Conservation (phyloP, 2,329 filamentous ascomycete genomes). For the Metarhizium rileyi region DNA sequence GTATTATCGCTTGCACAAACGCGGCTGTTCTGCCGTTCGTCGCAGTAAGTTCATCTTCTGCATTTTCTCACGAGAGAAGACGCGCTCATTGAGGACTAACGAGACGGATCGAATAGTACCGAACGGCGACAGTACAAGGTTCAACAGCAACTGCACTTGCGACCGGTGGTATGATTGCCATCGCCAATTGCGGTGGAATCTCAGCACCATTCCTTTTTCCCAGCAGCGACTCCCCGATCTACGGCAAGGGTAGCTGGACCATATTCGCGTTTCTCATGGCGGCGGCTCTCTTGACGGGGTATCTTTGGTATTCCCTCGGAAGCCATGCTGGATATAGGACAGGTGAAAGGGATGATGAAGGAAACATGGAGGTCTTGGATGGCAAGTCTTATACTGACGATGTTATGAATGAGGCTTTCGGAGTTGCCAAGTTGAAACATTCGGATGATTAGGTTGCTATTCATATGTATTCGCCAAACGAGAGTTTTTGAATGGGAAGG, state of each 20-base stretch:
- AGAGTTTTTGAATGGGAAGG: background rate
- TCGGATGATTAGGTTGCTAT: background rate
- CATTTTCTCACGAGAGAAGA: background rate
- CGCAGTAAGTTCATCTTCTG: slow-evolving; percentile 15
- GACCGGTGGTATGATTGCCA: slow-evolving; percentile 25
- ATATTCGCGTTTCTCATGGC: slow-evolving; percentile 21
- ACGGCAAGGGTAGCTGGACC: slow-evolving; percentile 25
- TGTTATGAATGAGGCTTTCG: slow-evolving; percentile 13
- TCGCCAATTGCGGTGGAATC: slow-evolving; percentile 24
- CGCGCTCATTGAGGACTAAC: background rate
- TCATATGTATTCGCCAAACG: background rate
- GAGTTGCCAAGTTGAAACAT: slow-evolving; percentile 9
- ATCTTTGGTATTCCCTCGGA: slow-evolving; percentile 22
- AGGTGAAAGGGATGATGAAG: slow-evolving; percentile 12
- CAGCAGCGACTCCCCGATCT: slow-evolving; percentile 19
- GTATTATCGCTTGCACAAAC: slow-evolving; percentile 24
- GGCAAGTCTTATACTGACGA: slow-evolving; percentile 9
- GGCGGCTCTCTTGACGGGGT: slow-evolving; percentile 16
- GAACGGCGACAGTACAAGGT: slow-evolving; percentile 22
- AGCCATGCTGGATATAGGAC: slow-evolving; percentile 21
- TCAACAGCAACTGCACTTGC: slow-evolving; percentile 23
- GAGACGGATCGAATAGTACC: slow-evolving; percentile 14
- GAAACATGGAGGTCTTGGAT: slow-evolving; percentile 15
- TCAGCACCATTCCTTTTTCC: slow-evolving; percentile 25
- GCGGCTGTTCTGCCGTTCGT: slow-evolving; percentile 23